Conservation (phyloP, 768 basidiomycete species). For the Dacryopinax primogenitus region DNA sequence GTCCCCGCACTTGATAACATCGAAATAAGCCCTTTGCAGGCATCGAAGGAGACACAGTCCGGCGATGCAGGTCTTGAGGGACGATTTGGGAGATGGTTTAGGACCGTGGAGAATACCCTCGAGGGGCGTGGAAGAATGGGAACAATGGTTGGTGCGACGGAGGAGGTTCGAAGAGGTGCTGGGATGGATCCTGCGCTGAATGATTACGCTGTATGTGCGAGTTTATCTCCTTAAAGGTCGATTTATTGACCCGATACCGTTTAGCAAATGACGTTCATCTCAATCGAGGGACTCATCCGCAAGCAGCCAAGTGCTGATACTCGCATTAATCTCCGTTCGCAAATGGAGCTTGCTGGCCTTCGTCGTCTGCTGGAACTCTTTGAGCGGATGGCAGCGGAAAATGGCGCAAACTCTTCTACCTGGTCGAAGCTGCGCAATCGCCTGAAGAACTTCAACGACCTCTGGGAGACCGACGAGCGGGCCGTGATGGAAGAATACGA, state of each 20-base stretch:
- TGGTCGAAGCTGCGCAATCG: slow-evolving; percentile 24
- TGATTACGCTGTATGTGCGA: slow-evolving; percentile 66
- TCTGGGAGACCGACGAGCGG: slow-evolving; percentile 62
- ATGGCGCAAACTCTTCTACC: background rate
- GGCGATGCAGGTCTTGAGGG: slow-evolving; percentile 18
- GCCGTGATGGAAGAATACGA: slow-evolving; percentile 62
- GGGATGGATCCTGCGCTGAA: slow-evolving; percentile 56
- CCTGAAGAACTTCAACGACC: slow-evolving; percentile 52
- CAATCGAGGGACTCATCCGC: slow-evolving; percentile 56
- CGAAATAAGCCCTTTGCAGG: slow-evolving; percentile 15
- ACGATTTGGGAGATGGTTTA: slow-evolving; percentile 78
- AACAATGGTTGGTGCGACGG: slow-evolving; percentile 86
- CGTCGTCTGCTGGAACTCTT: slow-evolving; percentile 44
- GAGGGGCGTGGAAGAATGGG: slow-evolving; percentile 89
- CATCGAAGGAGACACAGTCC: slow-evolving; percentile 19
- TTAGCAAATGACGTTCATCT: slow-evolving; percentile 58
- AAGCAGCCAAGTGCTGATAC: slow-evolving; percentile 65
- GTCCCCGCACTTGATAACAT: slow-evolving; percentile 51
- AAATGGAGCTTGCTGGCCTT: slow-evolving; percentile 83
- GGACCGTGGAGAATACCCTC: slow-evolving; percentile 58
- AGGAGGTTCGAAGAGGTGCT: slow-evolving; percentile 61
- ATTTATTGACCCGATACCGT: background rate
- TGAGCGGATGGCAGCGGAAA: background rate
- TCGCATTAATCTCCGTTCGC: slow-evolving; percentile 71
- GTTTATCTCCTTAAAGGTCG: slow-evolving; percentile 16